phyloP scores from a whole-genome alignment of 176 grass and related monocot species.

The Triticum turgidum region DNA sequence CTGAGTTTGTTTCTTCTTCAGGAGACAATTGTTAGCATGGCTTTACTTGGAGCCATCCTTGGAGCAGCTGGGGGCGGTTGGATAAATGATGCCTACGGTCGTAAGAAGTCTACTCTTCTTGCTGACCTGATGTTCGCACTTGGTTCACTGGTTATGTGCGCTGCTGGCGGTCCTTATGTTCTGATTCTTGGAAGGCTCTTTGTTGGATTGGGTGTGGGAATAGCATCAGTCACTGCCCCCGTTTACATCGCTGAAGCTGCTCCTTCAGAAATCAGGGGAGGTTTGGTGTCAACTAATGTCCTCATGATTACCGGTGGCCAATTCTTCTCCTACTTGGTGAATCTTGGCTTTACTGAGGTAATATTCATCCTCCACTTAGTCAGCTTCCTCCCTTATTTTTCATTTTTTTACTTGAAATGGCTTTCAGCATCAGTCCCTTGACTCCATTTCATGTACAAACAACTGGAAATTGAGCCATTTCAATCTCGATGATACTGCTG shows the following conservation, averaged over 20 bases:
- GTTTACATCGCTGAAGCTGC: slow-evolving; percentile 93
- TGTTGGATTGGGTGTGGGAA: slow-evolving; percentile 80
- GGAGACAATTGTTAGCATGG: slow-evolving; percentile 99
- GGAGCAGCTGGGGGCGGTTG: slow-evolving; percentile 87
- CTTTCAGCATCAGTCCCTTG: neutral
- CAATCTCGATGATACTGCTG: neutral
- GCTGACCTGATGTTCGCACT: slow-evolving; percentile 79
- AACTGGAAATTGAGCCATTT: slow-evolving; percentile 20
- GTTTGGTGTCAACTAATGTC: slow-evolving; percentile 86
- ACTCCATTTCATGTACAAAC: neutral
- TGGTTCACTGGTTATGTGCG: slow-evolving; percentile 86
- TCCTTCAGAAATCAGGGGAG: slow-evolving; percentile 93
- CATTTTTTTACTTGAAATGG: neutral
- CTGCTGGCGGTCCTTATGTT: slow-evolving; percentile 60
- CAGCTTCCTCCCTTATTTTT: neutral
- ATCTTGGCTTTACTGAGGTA: slow-evolving; percentile 95
- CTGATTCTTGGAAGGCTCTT: slow-evolving; percentile 88
- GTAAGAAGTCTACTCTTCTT: slow-evolving; percentile 84
- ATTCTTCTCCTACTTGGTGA: slow-evolving; percentile 96
- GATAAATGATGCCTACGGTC: slow-evolving; percentile 89
- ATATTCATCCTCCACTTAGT: slow-evolving; percentile 18
- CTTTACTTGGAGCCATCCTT: slow-evolving; percentile 79
- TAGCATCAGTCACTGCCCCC: slow-evolving; percentile 87
- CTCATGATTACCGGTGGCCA: slow-evolving; percentile 98
- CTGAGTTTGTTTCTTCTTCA: slow-evolving; percentile 41